Percentiles rank a stretch among this genome's conserved stretches.
phyloP scores from a whole-genome alignment of 371 early-diverging fungal species.

The Syncephalis plumigaleata region DNA sequence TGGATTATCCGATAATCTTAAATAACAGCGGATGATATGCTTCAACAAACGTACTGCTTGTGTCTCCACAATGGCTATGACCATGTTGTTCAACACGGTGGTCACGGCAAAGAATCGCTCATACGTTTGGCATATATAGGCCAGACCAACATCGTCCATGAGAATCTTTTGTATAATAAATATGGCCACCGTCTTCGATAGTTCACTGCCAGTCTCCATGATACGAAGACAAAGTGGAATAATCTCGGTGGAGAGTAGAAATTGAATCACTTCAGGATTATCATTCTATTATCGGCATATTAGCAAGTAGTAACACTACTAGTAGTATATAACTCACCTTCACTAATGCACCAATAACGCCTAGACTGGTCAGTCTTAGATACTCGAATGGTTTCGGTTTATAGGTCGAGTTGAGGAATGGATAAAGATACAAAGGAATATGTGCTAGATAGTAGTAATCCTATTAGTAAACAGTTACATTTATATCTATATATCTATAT shows the following conservation, averaged over 20 bases:
- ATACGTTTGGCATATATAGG: conserved; percentile 94
- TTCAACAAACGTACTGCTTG: conserved; percentile 80
- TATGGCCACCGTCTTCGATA: conserved; percentile 92
- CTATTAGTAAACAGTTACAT: too few species aligned
- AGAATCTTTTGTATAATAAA: conserved; percentile 96
- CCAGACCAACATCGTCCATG: conserved; percentile 86
- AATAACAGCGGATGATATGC: conserved; percentile 88
- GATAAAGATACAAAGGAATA: conserved; percentile 93
- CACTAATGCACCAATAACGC: conserved; percentile 94
- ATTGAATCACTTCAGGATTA: conserved; percentile 85
- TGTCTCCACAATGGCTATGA: conserved; percentile 72
- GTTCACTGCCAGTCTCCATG: conserved; percentile 94
- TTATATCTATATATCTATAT: conserved; percentile 6
- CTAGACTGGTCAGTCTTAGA: conserved; percentile 78
- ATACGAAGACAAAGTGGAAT: conserved; percentile 95
- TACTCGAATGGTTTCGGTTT: conserved; percentile 90
- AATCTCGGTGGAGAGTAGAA: conserved; percentile 93
- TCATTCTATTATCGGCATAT: conserved; percentile 42
- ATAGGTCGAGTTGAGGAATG: conserved; percentile 94
- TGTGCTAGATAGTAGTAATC: conserved; percentile 50
- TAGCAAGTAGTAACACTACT: neutral
- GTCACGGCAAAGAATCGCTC: conserved; percentile 95
- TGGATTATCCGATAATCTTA: conserved; percentile 86
- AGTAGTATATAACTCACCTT: conserved; percentile 33
- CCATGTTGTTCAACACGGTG: conserved; percentile 89